Percentiles rank a stretch among this genome's conserved stretches.
Evolutionary conservation across 2,329 filamentous ascomycete species (phyloP).

Genomic region (Clarireedia hainanense): DNA sequence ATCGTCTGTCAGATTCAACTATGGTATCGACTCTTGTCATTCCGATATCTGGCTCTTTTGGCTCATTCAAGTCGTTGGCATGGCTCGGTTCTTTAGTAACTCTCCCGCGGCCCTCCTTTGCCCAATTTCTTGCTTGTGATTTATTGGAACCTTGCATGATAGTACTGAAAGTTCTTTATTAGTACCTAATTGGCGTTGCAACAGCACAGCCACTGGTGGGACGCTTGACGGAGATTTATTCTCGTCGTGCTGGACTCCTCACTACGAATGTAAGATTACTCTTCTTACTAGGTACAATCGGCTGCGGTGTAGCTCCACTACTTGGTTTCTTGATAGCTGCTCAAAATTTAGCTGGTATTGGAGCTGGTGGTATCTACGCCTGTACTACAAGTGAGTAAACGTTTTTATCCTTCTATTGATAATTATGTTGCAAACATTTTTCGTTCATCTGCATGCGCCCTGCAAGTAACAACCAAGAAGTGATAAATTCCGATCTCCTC

Average conservation of each 20-base stretch:
- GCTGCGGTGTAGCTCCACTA: constrained; percentile 54
- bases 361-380: constrained; percentile 36
- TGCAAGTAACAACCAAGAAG: constrained; percentile 50
- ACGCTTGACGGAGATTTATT: constrained; percentile 61
- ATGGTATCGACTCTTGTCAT: constrained; percentile 52
- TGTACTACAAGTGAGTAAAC: background rate
- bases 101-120: too few relatives aligned
- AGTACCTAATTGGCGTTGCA: constrained; percentile 55
- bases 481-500: constrained; percentile 64
- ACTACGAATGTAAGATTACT: constrained; percentile 45
- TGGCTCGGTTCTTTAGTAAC: constrained; percentile 61
- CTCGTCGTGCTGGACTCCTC: constrained; percentile 55
- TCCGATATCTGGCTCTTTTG: constrained; percentile 52
- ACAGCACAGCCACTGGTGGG: constrained; percentile 67
- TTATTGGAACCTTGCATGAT: background rate
- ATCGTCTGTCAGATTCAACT: constrained; percentile 36
- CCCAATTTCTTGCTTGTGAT: background rate
- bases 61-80: constrained; percentile 52
- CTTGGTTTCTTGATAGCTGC: constrained; percentile 58
- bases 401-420: background rate
- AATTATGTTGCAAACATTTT: too few relatives aligned
- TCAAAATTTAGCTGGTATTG: constrained; percentile 34
- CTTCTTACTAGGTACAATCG: constrained; percentile 55
- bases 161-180: too few relatives aligned
- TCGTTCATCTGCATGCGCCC: too few relatives aligned